Evolutionary conservation across 139 green algal genomes (phyloP).

Genomic region (Chlorella sp.): DNA sequence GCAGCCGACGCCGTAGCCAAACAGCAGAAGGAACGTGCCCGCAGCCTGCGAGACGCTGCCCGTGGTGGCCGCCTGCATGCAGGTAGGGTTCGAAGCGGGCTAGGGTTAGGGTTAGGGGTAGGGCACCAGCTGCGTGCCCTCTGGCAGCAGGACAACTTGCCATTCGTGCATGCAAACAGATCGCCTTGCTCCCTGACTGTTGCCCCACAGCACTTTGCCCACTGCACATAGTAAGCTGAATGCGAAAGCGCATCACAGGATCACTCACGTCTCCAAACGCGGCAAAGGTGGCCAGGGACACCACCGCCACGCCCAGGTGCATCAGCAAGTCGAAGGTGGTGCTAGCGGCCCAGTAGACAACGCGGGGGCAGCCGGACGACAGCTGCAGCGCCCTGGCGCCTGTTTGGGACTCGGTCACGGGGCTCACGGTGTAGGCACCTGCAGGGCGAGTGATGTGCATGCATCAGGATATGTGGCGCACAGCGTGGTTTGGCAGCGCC

Average conservation of each 20-base stretch:
- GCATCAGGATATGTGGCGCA: too few species aligned
- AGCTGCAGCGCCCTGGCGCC: conserved; percentile 21
- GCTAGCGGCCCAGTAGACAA: conserved; percentile 18
- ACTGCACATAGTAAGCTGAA: too few species aligned
- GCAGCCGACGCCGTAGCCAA: conserved; percentile 24
- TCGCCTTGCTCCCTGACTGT: too few species aligned
- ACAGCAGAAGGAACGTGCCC: conserved; percentile 23
- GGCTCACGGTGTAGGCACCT: conserved; percentile 16
- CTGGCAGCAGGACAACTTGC: too few species aligned
- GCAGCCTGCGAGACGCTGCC: conserved; percentile 4
- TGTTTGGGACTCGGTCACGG: conserved; percentile 8
- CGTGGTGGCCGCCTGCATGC: not conserved
- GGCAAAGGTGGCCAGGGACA: conserved; percentile 21
- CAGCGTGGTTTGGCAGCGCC: too few species aligned
- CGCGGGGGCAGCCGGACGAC: conserved; percentile 13
- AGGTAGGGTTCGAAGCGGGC: too few species aligned
- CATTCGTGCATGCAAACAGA: too few species aligned
- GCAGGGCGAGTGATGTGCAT: not conserved
- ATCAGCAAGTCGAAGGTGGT: conserved; percentile 7
- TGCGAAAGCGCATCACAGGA: too few species aligned
- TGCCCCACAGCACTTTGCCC: too few species aligned
- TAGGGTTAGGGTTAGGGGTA: too few species aligned
- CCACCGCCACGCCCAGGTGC: conserved; percentile 1
- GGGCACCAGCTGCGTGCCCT: too few species aligned
- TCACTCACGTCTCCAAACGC: conserved; percentile 11